These are phyloP conservation scores for Tubosaeta sp. DNA, from an alignment of 768 basidiomycete genomes.

Conservation along the genomic window DNA sequence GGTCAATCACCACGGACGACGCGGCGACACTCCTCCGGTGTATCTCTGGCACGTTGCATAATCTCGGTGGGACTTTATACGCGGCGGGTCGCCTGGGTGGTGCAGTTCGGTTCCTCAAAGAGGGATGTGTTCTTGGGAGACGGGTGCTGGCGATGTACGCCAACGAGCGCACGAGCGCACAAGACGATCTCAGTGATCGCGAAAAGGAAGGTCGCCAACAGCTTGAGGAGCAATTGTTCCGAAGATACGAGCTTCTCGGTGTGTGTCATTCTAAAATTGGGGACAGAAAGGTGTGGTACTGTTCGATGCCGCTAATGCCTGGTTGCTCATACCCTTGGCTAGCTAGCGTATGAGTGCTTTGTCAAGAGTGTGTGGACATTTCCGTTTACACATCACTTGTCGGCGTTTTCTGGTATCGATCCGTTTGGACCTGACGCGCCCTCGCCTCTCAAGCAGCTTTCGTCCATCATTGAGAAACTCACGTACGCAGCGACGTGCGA, in stretches of 20 bases:
- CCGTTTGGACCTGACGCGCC: slow-evolving; percentile 39
- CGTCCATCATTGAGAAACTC: slow-evolving; percentile 55
- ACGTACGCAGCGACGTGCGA: slow-evolving; percentile 68
- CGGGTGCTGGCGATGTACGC: slow-evolving; percentile 38
- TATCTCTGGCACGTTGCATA: slow-evolving; percentile 67
- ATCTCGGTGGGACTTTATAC: slow-evolving; percentile 66
- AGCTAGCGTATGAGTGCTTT: slow-evolving; percentile 64
- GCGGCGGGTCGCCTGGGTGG: slow-evolving; percentile 57
- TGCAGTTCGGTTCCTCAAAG: slow-evolving; percentile 62
- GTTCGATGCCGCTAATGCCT: neutral
- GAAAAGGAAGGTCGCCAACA: slow-evolving; percentile 47
- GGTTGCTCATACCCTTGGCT: neutral
- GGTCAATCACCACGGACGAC: slow-evolving; percentile 15
- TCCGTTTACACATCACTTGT: slow-evolving; percentile 39
- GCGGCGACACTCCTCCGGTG: slow-evolving; percentile 60
- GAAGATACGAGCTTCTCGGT: slow-evolving; percentile 78
- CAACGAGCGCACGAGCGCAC: neutral
- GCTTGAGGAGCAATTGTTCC: slow-evolving; percentile 60
- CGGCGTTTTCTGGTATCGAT: slow-evolving; percentile 13
- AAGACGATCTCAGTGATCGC: slow-evolving; percentile 23
- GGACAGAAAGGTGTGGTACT: slow-evolving; percentile 60
- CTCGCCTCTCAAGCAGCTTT: slow-evolving; percentile 50
- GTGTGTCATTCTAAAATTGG: slow-evolving; percentile 75
- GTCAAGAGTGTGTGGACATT: slow-evolving; percentile 48
- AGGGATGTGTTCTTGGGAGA: slow-evolving; percentile 54